Percentiles rank a stretch among this genome's conserved stretches.
These are phyloP conservation scores for Fraxinus cuspidata DNA, from an alignment of 257 asterid genomes.

Conservation along the genomic window DNA sequence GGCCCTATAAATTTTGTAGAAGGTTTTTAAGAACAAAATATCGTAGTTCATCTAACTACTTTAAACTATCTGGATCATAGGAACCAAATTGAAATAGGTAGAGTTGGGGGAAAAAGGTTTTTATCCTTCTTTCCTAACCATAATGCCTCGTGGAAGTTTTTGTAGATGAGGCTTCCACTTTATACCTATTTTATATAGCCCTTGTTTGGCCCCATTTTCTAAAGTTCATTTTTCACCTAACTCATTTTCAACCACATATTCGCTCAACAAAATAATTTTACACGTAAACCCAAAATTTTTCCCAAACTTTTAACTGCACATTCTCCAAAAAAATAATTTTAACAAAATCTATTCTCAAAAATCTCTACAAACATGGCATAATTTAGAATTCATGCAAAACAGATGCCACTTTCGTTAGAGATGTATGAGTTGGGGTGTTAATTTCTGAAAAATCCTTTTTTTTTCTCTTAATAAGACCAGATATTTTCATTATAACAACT, in stretches of 20 bases:
- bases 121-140: not conserved
- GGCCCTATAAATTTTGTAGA: not conserved
- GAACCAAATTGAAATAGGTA: not conserved
- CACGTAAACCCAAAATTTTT: too few species aligned
- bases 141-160: conserved; percentile 6
- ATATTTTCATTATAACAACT: not conserved
- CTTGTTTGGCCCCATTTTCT: too few species aligned
- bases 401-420: not conserved
- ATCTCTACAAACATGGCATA: not conserved
- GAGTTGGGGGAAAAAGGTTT: not conserved
- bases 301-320: too few species aligned
- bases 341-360: too few species aligned
- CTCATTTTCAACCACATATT: too few species aligned
- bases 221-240: too few species aligned
- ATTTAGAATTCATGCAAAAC: not conserved
- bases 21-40: not conserved
- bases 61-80: not conserved
- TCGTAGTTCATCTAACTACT: not conserved
- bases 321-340: too few species aligned
- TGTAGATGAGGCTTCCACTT: not conserved
- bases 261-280: too few species aligned
- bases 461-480: not conserved
- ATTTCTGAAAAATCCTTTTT: not conserved
- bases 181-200: not conserved
- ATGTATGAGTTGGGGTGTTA: not conserved